Evolutionary conservation across 108 stramenopile genomes (phyloP), one percentile per base, ranked within the genome.

Genomic region (Conticribra weissflogii): DNA sequence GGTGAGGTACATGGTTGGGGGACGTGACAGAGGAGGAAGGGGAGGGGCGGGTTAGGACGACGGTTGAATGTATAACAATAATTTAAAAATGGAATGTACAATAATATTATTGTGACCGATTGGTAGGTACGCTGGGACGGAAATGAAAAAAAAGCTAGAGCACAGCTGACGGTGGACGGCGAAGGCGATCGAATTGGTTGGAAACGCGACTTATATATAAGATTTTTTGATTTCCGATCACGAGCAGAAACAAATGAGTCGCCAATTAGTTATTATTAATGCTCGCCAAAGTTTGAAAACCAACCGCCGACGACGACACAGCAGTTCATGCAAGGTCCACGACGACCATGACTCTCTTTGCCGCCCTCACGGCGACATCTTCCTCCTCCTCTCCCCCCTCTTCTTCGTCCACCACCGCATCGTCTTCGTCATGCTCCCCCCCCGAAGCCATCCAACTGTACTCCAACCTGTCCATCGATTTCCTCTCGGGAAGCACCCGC

Each of bases 1-100:
- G 44, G 96, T 96, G 54, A 94, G 82, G 71, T 95, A 96, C 97
- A 98, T 98, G n/a, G 9, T 41, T 41, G 36, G 36, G 12, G 5
- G 36, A 41, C 18, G 50, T 51, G 19, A 18, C 18, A 18, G 19
- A 18, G 50, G 50, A 18, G 3, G 4, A 22, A 14, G 18, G 60
- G 22, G 33, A 0, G 60, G 19, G 41, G 22, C 25, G n/a, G 41
- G 19, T 21, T 9, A 9, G 4, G 1, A 22, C 44, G 8, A 1
- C 33, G 21, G 1, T 36, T 7, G 33, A 2, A 15, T 31, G 57
- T n/a, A 54, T 2, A 28, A 28, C 27, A 24, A 28, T 5, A 31
- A 17, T 29, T 5, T 30, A 30, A 30, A 57, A 8, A 30, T 21
- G 29, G 56, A 41, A 9, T 9, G 12, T 41, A 41, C 12, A 9